Percentiles rank a stretch among this genome's conserved stretches.
Conservation (phyloP, 2,329 filamentous ascomycete species). For the Fusarium kyushuense region DNA sequence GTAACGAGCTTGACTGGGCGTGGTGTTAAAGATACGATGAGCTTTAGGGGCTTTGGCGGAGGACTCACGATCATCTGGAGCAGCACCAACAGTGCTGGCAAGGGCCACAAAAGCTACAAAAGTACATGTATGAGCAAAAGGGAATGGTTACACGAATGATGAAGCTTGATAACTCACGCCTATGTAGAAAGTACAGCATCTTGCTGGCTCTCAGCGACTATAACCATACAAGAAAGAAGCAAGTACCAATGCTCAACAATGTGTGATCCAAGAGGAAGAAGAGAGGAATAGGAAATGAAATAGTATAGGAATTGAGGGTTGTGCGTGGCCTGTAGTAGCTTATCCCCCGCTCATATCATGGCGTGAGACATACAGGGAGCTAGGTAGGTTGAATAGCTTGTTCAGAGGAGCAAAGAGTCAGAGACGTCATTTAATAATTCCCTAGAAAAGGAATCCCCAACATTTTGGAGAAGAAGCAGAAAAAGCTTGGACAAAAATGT, state of each 20-base stretch:
- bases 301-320: conserved; percentile 13
- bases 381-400: background rate
- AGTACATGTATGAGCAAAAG: conserved; percentile 25
- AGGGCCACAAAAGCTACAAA: conserved; percentile 53
- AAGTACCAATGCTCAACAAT: background rate
- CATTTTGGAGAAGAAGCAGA: conserved; percentile 40
- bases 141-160: background rate
- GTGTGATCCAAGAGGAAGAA: background rate
- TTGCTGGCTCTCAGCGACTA: conserved; percentile 10
- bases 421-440: conserved; percentile 33
- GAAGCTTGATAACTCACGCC: conserved; percentile 31
- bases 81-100: conserved; percentile 50
- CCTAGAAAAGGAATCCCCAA: conserved; percentile 28
- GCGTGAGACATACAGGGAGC: conserved; percentile 16
- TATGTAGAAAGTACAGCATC: conserved; percentile 41
- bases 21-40: conserved; percentile 26
- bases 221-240: conserved; percentile 1
- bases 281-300: background rate
- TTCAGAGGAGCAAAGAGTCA: conserved; percentile 4
- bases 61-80: conserved; percentile 55
- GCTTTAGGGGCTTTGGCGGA: background rate
- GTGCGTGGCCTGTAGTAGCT: conserved; percentile 1
- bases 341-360: conserved; percentile 31
- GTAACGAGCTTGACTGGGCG: conserved; percentile 87
- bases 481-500: conserved; percentile 37